phyloP scores from a whole-genome alignment of 1,284 basidiomycete species.

The Puccinia coronata region DNA sequence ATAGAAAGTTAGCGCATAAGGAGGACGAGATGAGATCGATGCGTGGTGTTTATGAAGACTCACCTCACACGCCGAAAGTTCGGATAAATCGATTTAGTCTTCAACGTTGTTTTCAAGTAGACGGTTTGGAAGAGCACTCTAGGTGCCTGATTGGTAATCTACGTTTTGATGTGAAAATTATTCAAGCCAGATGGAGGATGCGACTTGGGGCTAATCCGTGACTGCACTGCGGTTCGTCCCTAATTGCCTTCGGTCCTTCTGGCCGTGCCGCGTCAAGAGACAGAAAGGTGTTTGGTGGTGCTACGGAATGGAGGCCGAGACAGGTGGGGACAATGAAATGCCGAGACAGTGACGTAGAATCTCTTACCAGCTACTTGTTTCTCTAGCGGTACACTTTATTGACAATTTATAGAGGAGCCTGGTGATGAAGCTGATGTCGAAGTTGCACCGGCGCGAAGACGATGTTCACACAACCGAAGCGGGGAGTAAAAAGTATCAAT shows the following conservation, averaged over 20 bases:
- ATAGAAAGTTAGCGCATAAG: neutral
- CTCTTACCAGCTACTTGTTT: neutral
- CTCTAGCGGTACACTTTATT: neutral
- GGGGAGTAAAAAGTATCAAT: neutral
- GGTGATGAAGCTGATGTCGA: neutral
- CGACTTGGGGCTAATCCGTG: neutral
- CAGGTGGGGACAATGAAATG: slow-evolving; percentile 11
- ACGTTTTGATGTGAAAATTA: neutral
- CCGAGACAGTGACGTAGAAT: neutral
- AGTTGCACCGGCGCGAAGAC: too few species aligned
- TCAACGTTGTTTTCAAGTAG: neutral
- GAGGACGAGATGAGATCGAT: neutral
- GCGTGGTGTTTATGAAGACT: neutral
- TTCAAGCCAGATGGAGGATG: neutral
- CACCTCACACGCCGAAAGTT: neutral
- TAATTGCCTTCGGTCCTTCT: neutral
- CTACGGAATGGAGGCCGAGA: neutral
- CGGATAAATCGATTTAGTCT: neutral
- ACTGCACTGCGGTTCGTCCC: neutral
- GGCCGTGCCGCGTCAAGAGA: neutral
- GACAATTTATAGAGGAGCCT: neutral
- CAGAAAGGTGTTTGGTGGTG: neutral
- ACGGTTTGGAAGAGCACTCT: neutral
- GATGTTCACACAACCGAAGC: neutral
- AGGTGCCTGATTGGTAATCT: neutral